Evolutionary conservation across 2,329 filamentous ascomycete genomes (phyloP), one percentile per base, ranked within the genome.

Genomic region (Paraphoma sp.): DNA sequence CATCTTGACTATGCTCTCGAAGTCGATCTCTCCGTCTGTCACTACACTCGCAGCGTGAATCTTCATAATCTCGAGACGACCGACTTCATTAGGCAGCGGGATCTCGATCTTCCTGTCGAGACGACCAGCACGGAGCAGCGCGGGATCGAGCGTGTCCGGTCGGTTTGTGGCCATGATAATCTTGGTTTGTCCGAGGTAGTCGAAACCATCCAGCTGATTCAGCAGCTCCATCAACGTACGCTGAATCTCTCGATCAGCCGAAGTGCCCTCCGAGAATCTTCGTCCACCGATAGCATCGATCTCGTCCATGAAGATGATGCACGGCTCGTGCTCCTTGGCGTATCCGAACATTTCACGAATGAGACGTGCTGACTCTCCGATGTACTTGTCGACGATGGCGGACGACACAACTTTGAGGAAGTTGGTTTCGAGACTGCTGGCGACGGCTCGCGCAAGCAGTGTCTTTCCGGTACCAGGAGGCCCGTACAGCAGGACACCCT

Each of bases 261-360:
- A 97, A 49, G 95, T 99, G 67, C 96, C 95, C 78, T 99, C 95
- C 0, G 92, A 97, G 80, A 99, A 99, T 71, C 95, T 87, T 70
- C 96, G 88, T 62, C 96, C 96, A 77, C 95, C 95, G 73, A 99
- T 99, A 73, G 95, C 95, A 75, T 99, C 95, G 75, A 99, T 99
- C 81, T 99, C 95, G 84, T 99, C 96, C 95, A 99, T 99, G 86
- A 99, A 99, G 81, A 99, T 99, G 79, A 99, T 99, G 79, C 95
- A 99, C 40, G 95, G 95, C 79, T 99, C 95, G 78, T 99, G 95
- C 78, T 99, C 96, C 81, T 97, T 98, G 71, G 96, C 95, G 74
- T 99, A 99, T 56, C 95, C 96, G 74, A 99, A 99, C 96, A 99
- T 99, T 79, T 99, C 95, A 77, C 95, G 89, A 73, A 99, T 99